A percentile compares a stretch with the other conserved stretches of the same genome.
Conservation (phyloP, 2,329 filamentous ascomycete species). For the Diaporthe nobilis region DNA sequence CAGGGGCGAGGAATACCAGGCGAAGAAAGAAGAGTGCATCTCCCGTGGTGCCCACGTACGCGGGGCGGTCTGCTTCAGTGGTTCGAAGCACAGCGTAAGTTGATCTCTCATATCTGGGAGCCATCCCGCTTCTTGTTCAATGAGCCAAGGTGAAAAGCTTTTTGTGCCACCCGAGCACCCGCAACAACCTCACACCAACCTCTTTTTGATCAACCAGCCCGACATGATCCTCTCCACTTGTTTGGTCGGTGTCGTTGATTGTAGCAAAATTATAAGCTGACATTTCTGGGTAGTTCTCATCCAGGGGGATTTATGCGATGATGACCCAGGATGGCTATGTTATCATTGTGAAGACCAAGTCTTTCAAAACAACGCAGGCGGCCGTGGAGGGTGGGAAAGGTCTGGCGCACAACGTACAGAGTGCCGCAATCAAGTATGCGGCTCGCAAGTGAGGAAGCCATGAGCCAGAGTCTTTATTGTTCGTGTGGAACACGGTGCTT, state of each 20-base stretch:
- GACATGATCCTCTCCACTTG: neutral
- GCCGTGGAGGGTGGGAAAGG: slow-evolving; percentile 6
- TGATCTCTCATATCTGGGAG: no score
- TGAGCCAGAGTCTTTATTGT: no score
- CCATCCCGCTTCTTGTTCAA: neutral
- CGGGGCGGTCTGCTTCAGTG: slow-evolving; percentile 1
- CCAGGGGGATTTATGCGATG: neutral
- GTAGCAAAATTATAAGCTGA: neutral
- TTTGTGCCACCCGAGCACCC: neutral
- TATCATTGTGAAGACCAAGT: slow-evolving; percentile 16
- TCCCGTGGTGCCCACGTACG: neutral
- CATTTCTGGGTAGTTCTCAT: neutral
- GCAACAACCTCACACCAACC: neutral
- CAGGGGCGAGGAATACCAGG: neutral
- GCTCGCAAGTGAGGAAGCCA: neutral
- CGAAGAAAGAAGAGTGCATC: neutral
- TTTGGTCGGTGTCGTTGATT: fast-evolving
- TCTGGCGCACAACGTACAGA: neutral
- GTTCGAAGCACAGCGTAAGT: neutral
- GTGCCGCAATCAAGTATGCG: neutral
- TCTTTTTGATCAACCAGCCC: no score
- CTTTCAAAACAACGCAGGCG: neutral
- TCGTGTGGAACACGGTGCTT: neutral
- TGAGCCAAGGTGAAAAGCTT: neutral
- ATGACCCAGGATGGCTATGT: slow-evolving; percentile 17